phyloP scores from a whole-genome alignment of 108 stramenopile genomes.

The Cyclotella choctawhatcheeana region DNA sequence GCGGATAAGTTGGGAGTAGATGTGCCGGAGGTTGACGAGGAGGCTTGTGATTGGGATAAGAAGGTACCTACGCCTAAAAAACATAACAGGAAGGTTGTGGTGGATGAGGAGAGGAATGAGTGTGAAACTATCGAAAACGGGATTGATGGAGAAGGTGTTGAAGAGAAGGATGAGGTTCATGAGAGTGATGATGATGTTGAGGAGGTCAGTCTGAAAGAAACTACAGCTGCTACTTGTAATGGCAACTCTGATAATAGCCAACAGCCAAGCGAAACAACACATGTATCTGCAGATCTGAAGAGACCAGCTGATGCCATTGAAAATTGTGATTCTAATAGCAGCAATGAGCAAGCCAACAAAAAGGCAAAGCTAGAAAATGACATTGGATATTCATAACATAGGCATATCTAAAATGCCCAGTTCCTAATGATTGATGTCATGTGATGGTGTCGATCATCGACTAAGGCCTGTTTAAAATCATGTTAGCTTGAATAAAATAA shows the following conservation, averaged over 20 bases:
- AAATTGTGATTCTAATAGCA: neutral
- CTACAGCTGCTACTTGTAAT: neutral
- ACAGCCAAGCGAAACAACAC: neutral
- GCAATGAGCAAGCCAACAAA: neutral
- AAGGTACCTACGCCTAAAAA: conserved; percentile 32
- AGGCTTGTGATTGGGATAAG: conserved; percentile 54
- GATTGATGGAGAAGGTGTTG: conserved; percentile 13
- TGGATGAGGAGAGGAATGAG: conserved; percentile 50
- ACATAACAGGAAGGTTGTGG: conserved; percentile 43
- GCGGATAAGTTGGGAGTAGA: conserved; percentile 79
- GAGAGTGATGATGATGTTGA: neutral
- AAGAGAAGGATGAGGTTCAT: conserved; percentile 22
- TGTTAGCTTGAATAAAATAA: no score
- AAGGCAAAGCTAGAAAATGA: neutral
- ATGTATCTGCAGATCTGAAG: neutral
- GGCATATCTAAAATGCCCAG: no score
- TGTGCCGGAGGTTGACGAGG: conserved; percentile 60
- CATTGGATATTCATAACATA: conserved; percentile 1
- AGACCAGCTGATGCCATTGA: neutral
- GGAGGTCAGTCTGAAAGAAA: neutral
- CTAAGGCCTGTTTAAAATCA: no score
- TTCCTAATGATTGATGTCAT: no score
- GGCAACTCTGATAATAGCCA: neutral
- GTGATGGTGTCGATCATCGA: no score
- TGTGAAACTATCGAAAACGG: conserved; percentile 23